Evolutionary conservation across 2,329 filamentous ascomycete species (phyloP).

Genomic region (Alternaria brassicae): DNA sequence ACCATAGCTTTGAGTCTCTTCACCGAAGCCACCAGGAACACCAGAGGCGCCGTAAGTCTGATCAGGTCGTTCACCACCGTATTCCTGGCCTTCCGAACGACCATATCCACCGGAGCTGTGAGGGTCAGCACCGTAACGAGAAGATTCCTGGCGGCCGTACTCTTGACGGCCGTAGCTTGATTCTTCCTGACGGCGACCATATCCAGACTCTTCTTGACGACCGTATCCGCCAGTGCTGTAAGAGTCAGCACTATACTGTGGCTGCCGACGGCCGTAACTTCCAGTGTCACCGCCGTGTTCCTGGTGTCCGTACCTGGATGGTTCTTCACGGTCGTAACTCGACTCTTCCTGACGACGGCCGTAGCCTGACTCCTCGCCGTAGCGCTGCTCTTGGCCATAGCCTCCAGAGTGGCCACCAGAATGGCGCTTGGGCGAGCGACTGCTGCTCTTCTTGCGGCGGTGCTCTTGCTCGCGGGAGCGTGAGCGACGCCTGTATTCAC

Average conservation of each 20-base stretch:
- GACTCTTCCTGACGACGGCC: constrained; percentile 20
- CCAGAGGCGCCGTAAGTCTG: constrained; percentile 18
- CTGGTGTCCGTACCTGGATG: constrained; percentile 3
- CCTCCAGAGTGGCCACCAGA: constrained; percentile 30
- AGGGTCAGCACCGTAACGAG: constrained; percentile 5
- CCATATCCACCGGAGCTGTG: constrained; percentile 23
- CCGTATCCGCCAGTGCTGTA: constrained; percentile 14
- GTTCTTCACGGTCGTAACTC: neutral
- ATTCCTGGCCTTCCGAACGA: constrained; percentile 18
- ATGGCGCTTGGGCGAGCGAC: constrained; percentile 30
- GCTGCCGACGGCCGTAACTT: constrained; percentile 14
- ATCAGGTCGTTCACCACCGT: constrained; percentile 19
- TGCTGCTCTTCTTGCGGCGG: constrained; percentile 30
- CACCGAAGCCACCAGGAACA: constrained; percentile 21
- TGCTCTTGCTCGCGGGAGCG: constrained; percentile 25
- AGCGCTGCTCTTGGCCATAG: constrained; percentile 35
- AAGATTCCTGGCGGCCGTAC: constrained; percentile 2
- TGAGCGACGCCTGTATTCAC: constrained; percentile 21
- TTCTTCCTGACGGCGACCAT: constrained; percentile 20
- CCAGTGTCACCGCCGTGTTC: constrained; percentile 4
- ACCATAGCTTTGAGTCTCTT: constrained; percentile 18
- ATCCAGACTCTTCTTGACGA: constrained; percentile 17
- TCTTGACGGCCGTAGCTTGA: constrained; percentile 2
- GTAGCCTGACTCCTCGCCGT: constrained; percentile 28
- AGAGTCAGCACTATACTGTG: constrained; percentile 5